A percentile compares a stretch with the other conserved stretches of the same genome.
Evolutionary conservation across 2,329 filamentous ascomycete genomes (phyloP).

Genomic region (Penicillium capsulatum): DNA sequence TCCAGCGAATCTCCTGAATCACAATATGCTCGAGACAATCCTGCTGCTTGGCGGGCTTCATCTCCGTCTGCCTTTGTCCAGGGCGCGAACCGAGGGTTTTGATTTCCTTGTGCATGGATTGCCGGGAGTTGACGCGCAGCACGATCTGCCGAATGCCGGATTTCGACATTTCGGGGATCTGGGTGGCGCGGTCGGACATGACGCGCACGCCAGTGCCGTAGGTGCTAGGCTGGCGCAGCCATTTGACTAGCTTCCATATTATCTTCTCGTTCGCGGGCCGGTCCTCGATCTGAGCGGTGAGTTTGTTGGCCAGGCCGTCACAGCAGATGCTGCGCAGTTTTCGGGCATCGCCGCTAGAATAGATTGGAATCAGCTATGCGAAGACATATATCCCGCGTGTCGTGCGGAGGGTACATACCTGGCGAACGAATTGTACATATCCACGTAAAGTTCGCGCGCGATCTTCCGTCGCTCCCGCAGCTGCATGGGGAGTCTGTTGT

Average conservation of each 20-base stretch:
- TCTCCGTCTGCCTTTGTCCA: not conserved
- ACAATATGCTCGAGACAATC: constrained; percentile 50
- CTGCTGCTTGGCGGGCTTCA: constrained; percentile 34
- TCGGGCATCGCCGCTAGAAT: constrained; percentile 32
- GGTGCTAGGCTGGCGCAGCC: constrained; percentile 35
- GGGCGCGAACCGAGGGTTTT: constrained; percentile 2
- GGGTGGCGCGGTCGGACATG: constrained; percentile 41
- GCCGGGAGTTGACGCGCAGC: constrained; percentile 37
- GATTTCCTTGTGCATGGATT: constrained; percentile 31
- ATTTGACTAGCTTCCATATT: constrained; percentile 38
- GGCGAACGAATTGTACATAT: constrained; percentile 48
- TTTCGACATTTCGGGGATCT: constrained; percentile 37
- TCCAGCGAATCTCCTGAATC: constrained; percentile 45
- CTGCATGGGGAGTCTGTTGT: constrained; percentile 12
- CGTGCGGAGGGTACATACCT: constrained; percentile 27
- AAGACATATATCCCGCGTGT: constrained; percentile 1
- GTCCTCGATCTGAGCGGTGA: constrained; percentile 32
- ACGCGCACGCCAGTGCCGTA: constrained; percentile 38
- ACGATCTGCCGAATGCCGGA: constrained; percentile 41
- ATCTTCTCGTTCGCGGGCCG: constrained; percentile 31
- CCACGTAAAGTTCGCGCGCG: constrained; percentile 41
- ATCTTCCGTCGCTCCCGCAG: constrained; percentile 34
- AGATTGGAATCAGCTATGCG: constrained; percentile 2
- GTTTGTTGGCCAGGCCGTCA: constrained; percentile 34
- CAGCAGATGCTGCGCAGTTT: constrained; percentile 38